phyloP scores from a whole-genome alignment of 495 filamentous ascomycete species.

The Symbiotaphrina buchneri region DNA sequence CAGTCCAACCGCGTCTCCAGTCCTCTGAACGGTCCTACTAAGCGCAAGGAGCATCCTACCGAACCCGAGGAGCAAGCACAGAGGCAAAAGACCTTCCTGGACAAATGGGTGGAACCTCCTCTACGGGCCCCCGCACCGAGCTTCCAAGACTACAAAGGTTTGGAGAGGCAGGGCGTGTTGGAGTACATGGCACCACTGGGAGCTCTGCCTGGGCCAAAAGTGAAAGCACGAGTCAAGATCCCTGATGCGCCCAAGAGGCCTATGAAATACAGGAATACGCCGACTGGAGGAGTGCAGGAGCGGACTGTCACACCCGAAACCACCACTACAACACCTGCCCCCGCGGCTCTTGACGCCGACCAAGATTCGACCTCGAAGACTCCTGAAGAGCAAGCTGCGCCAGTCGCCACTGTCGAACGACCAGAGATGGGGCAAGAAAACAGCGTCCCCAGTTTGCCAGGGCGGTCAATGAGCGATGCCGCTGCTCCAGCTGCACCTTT shows the following conservation, averaged over 20 bases:
- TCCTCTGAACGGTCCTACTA: conserved; percentile 3
- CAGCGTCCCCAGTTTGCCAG: too few relatives aligned
- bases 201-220: conserved; percentile 28
- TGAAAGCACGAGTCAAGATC: conserved; percentile 16
- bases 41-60: too few relatives aligned
- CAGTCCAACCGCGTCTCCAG: conserved; percentile 3
- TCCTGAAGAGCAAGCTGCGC: too few relatives aligned
- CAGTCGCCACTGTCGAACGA: too few relatives aligned
- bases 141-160: conserved; percentile 38
- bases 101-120: conserved; percentile 51
- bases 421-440: too few relatives aligned
- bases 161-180: conserved; percentile 36
- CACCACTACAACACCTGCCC: conserved; percentile 9
- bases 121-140: conserved; percentile 38
- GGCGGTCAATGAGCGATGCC: too few relatives aligned
- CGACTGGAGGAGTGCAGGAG: not conserved
- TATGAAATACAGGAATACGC: conserved; percentile 2
- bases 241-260: too few relatives aligned
- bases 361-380: conserved; percentile 8
- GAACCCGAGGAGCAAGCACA: conserved; percentile 8
- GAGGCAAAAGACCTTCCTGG: conserved; percentile 17
- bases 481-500: too few relatives aligned
- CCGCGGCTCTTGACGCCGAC: conserved; percentile 10
- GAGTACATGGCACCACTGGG: conserved; percentile 52
- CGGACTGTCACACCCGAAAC: conserved; percentile 2